Conservation (phyloP, 2,329 filamentous ascomycete species). For the Dothideomycetes sp. region DNA sequence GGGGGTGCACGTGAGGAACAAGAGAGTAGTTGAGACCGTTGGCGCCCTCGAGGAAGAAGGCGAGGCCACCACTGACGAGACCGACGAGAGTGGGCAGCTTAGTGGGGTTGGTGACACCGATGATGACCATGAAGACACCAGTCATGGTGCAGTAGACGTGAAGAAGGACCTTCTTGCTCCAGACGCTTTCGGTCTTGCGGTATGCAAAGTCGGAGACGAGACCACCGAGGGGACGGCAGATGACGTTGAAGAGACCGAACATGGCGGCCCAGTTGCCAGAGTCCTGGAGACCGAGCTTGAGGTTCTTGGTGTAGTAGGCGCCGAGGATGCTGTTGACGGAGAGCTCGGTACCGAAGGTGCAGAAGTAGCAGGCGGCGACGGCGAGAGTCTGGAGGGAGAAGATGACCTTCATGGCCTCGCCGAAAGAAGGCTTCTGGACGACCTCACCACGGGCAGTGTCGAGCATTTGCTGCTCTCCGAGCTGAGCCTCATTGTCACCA, state of each 20-base stretch:
- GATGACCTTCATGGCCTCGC: constrained; percentile 50
- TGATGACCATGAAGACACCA: constrained; percentile 50
- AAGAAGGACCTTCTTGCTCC: constrained; percentile 54
- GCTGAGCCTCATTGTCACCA: constrained; percentile 27
- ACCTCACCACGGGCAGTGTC: constrained; percentile 50
- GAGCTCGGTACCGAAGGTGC: constrained; percentile 50
- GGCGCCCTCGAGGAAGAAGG: constrained; percentile 71
- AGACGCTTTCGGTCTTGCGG: constrained; percentile 38
- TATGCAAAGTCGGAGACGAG: constrained; percentile 47
- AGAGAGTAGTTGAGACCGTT: constrained; percentile 83
- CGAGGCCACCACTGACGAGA: constrained; percentile 63
- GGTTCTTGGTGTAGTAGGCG: constrained; percentile 47
- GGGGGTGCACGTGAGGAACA: constrained; percentile 75
- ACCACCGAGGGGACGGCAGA: constrained; percentile 57
- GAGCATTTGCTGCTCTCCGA: constrained; percentile 42
- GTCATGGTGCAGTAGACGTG: constrained; percentile 44
- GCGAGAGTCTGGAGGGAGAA: constrained; percentile 49
- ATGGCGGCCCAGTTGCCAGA: constrained; percentile 56
- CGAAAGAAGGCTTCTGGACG: constrained; percentile 47
- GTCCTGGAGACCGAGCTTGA: constrained; percentile 43
- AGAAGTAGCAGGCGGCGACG: constrained; percentile 45
- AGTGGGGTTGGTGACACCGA: constrained; percentile 53
- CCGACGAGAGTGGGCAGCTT: constrained; percentile 58
- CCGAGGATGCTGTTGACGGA: constrained; percentile 51
- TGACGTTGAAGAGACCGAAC: constrained; percentile 64